These are phyloP conservation scores for Candida sithepensis DNA, from an alignment of 805 yeast species.

Conservation along the genomic window DNA sequence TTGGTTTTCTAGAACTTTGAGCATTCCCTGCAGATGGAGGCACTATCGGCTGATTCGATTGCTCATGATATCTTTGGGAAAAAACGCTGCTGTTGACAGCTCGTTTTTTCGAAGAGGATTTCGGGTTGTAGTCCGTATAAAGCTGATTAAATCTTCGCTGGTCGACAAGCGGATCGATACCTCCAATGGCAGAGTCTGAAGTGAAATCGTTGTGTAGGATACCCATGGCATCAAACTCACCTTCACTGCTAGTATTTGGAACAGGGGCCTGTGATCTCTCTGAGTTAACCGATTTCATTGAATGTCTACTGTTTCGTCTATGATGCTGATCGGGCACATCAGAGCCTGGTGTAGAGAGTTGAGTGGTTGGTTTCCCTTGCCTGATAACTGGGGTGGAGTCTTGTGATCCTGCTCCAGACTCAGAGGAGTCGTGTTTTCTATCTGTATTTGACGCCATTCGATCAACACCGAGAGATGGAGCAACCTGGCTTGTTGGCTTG, in stretches of 20 bases:
- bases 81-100: neutral
- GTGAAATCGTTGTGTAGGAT: constrained; percentile 24
- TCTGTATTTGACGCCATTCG: neutral
- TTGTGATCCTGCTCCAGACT: neutral
- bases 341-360: neutral
- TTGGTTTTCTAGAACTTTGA: constrained; percentile 1
- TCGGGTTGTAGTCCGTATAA: neutral
- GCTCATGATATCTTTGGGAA: neutral
- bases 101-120: neutral
- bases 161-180: constrained; percentile 23
- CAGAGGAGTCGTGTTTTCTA: neutral
- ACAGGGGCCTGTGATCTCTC: neutral
- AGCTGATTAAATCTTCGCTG: constrained; percentile 16
- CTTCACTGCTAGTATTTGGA: constrained; percentile 7
- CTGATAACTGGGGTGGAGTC: neutral
- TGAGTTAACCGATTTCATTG: neutral
- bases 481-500: too few species aligned
- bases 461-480: neutral
- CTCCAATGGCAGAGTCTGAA: constrained; percentile 15
- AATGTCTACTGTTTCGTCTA: neutral
- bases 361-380: neutral
- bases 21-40: neutral
- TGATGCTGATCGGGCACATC: neutral
- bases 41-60: neutral
- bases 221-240: constrained; percentile 28